Evolutionary conservation across 1,284 basidiomycete genomes (phyloP), one percentile per base, ranked within the genome.

Genomic region (Heterobasidion annosum): DNA sequence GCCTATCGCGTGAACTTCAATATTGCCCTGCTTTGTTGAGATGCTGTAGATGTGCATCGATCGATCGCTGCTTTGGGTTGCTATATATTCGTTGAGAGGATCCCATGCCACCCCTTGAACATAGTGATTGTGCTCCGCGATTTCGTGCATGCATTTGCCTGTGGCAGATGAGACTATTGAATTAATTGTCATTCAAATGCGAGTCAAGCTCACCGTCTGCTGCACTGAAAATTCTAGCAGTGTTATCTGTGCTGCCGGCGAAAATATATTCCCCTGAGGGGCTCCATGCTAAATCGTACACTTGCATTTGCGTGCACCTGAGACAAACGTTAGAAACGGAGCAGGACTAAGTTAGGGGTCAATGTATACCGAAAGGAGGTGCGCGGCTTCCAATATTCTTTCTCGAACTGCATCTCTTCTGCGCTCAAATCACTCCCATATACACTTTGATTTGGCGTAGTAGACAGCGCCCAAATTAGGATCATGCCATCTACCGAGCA

Each of bases 71-170:
- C 89, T 92, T 67, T 97, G 95, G 0, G 94, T 97, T 2, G 94
- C 93, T 59, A 98, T 89, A 65, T 89, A 97, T 67, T 95, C 91
- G 66, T 95, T 93, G 61, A 96, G 70, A 1, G 94, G 94, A 61
- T 98, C 94, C 94, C 95, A 98, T 1, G 93, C 89, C 33, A 98
- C 95, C 13, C 94, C 95, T 72, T 98, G 94, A 0, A 98, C 94
- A 65, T 91, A 97, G 68, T 97, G 93, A 40, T 79, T 82, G 68
- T 98, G 95, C 65, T 97, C 94, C 0, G 88, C 86, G 58, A 93
- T 87, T 68, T 91, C 88, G 61, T 83, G 80, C 10, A 93, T 75
- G 64, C 87, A 88, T 74, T 88, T 87, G 45, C 89, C 88, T 90
- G 61, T 9, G 40, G 8, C 40, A 18, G 46, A n/a, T 7, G 8